Evolutionary conservation across 2,329 filamentous ascomycete species (phyloP).

Genomic region (Periconia digitata): DNA sequence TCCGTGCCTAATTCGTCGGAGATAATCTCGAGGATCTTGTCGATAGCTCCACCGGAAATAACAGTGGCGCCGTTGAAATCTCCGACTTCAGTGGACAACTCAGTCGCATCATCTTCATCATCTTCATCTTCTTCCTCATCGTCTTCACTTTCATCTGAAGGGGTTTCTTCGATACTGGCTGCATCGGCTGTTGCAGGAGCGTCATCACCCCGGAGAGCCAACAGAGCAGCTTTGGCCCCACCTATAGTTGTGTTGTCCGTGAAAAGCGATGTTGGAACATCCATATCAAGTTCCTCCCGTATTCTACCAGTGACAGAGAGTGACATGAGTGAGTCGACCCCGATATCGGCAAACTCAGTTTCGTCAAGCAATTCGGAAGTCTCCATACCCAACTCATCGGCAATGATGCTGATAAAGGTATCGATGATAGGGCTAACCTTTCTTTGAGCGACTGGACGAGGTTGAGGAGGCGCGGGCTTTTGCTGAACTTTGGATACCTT

Average conservation of each 20-base stretch:
- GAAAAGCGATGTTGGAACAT: slow-evolving; percentile 61
- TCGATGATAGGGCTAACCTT: slow-evolving; percentile 51
- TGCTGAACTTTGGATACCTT: slow-evolving; percentile 18
- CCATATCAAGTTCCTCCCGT: slow-evolving; percentile 62
- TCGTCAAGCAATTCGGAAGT: slow-evolving; percentile 61
- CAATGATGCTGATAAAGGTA: slow-evolving; percentile 65
- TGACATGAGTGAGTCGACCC: slow-evolving; percentile 63
- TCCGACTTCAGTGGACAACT: not conserved
- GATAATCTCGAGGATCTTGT: not conserved
- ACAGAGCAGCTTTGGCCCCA: slow-evolving; percentile 60
- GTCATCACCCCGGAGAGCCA: not conserved
- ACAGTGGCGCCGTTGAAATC: not conserved
- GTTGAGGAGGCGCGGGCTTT: slow-evolving; percentile 46
- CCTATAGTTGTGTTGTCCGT: slow-evolving; percentile 62
- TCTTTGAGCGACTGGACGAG: slow-evolving; percentile 41
- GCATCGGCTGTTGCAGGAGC: too few species aligned
- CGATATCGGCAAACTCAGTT: slow-evolving; percentile 62
- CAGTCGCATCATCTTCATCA: not conserved
- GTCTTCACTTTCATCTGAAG: not conserved
- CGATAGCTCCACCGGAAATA: not conserved
- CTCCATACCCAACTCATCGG: slow-evolving; percentile 64
- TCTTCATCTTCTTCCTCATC: not conserved
- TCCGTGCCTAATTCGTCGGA: not conserved
- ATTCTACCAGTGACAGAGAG: slow-evolving; percentile 63
- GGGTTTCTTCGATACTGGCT: not conserved